Base-by-base conservation (phyloP, 768 basidiomycete genomes). In the Leccinum rimulosum region DNA sequence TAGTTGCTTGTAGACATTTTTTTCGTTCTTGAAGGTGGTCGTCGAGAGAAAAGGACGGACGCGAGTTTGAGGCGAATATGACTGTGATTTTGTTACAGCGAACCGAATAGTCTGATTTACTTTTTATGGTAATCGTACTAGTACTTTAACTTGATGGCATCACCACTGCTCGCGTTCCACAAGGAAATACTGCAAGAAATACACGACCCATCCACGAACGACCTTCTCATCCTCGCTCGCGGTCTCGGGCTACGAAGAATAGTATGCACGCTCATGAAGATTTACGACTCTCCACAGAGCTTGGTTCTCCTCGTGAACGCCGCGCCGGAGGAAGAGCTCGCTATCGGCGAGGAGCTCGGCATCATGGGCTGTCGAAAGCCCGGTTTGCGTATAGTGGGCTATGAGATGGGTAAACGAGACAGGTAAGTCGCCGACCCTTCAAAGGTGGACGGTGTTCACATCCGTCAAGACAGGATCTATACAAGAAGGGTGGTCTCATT, bases 361-460 rank as follows among this genome's bases (percentile, higher is more conserved):
- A 85, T 94, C 11, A 89, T 97, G 85, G 95, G 95, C 4, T 95
- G 92, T 64, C 77, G 92, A 61, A 86, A 84, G 65, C 95, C 95
- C 0, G 93, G 94, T 0, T 75, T 98, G 59, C 80, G 93, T 14
- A 80, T 90, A 3, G 84, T 98, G 7, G 87, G 83, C 1, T 91
- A 93, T 70, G 95, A 98, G 73, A 89, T 86, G 62, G 82, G 81
- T 12, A 80, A 79, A 66, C 86, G 87, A 70, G 90, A 95, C 40
- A 80, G 96, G 93, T 91, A 52, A 50, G 84, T 22, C 54, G 11
- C 38, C 57, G n/a, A 12, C 12, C 25, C 63, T 40, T 14, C 1
- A 35, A 30, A 35, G 54, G 43, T 52, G 33, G n/a, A 28, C 15
- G 19, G 19, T 38, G 52, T 53, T 70, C 19, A 72, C 49, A 14